Conservation (phyloP, 345 rosid genomes). For the Dimocarpus longan region DNA sequence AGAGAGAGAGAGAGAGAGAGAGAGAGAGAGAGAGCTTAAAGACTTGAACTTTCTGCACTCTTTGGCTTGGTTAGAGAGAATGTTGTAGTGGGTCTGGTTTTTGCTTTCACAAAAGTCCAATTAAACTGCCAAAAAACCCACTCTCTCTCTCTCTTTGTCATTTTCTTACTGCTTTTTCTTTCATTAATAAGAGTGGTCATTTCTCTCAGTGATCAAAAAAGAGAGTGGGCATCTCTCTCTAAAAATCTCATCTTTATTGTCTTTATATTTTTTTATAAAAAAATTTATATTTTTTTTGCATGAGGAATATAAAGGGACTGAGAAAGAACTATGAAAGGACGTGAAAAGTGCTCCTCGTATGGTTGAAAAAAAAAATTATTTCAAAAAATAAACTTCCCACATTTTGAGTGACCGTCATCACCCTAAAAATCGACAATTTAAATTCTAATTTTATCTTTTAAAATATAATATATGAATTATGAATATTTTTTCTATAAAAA, state of each 20-base stretch:
- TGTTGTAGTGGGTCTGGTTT: conserved; percentile 38
- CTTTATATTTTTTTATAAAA: background rate
- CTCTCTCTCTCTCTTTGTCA: conserved; percentile 24
- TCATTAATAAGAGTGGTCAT: conserved; percentile 7
- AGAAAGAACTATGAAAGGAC: background rate
- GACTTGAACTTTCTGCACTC: conserved; percentile 15
- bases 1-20: background rate
- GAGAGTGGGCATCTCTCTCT: background rate
- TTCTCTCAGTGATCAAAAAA: background rate
- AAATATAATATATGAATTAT: too few relatives aligned
- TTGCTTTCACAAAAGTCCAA: conserved; percentile 40
- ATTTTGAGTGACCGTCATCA: too few relatives aligned
- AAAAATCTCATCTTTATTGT: background rate
- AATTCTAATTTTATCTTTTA: too few relatives aligned
- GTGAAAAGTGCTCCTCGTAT: background rate
- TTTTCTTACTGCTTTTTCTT: conserved; percentile 23
- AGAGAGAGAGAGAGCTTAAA: conserved; percentile 21
- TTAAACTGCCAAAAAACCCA: conserved; percentile 27
- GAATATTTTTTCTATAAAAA: too few relatives aligned
- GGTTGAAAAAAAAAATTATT: background rate
- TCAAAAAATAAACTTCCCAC: too few relatives aligned
- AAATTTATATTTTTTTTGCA: background rate
- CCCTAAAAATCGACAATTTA: too few relatives aligned
- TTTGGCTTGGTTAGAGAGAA: conserved; percentile 13
- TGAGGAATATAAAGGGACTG: conserved; percentile 11